Percentiles rank a stretch among this genome's conserved stretches.
Conservation (phyloP, 148 eudicot species). For the Rhododendron griersonianum region DNA sequence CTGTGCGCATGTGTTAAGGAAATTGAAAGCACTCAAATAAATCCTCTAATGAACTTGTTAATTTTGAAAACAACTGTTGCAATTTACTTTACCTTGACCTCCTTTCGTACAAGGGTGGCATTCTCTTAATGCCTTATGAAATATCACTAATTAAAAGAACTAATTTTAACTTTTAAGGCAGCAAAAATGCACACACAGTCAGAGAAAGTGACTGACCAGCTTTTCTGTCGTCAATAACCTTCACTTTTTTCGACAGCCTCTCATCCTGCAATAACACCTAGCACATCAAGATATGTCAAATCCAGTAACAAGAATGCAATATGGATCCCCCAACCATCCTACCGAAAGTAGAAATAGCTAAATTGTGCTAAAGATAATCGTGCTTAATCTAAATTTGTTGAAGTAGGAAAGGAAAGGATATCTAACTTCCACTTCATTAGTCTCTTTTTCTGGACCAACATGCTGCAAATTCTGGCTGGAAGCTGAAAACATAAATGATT, state of each 20-base stretch:
- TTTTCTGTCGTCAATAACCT: conserved; percentile 20
- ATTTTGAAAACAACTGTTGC: not conserved
- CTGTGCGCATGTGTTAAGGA: not conserved
- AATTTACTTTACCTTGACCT: not conserved
- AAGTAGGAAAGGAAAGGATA: not conserved
- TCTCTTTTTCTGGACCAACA: conserved; percentile 19
- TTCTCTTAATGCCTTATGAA: not conserved
- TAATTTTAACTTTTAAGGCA: not conserved
- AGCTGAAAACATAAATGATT: conserved; percentile 24
- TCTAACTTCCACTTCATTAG: conserved; percentile 21
- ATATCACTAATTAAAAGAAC: not conserved
- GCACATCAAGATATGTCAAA: conserved; percentile 10
- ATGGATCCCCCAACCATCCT: not conserved
- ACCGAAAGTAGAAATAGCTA: not conserved
- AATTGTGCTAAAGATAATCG: not conserved
- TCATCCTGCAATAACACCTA: conserved; percentile 27
- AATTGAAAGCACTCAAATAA: not conserved
- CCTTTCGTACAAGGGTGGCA: not conserved
- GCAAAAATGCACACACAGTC: not conserved
- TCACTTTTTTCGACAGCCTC: conserved; percentile 19
- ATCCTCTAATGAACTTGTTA: not conserved
- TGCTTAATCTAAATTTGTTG: not conserved
- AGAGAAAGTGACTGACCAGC: conserved; percentile 24
- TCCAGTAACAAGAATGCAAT: not conserved
- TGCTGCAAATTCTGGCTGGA: conserved; percentile 21